phyloP scores from a whole-genome alignment of 2,329 filamentous ascomycete species.

The Rhytidhysteron rufulum region DNA sequence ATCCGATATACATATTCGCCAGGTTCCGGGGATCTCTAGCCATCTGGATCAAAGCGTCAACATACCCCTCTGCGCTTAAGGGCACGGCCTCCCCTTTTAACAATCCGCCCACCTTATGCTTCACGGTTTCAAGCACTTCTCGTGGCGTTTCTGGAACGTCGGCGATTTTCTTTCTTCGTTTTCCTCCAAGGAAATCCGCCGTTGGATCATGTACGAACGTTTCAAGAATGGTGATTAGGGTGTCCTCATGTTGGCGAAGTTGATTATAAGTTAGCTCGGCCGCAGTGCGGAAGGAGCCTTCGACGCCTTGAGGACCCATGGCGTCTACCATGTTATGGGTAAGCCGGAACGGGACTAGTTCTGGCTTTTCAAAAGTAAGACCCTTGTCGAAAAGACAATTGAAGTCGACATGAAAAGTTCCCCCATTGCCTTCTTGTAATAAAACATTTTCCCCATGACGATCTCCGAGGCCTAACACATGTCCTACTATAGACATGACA shows the following conservation, averaged over 20 bases:
- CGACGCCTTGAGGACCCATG: conserved; percentile 91
- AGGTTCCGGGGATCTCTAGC: conserved; percentile 77
- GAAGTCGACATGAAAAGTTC: conserved; percentile 97
- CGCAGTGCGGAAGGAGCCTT: conserved; percentile 84
- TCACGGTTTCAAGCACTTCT: conserved; percentile 85
- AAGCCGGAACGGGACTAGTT: conserved; percentile 90
- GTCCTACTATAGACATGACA: conserved; percentile 99
- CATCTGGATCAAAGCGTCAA: conserved; percentile 88
- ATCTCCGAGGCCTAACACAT: conserved; percentile 88
- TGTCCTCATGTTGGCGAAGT: conserved; percentile 88
- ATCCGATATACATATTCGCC: conserved; percentile 95
- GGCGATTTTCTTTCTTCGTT: conserved; percentile 51
- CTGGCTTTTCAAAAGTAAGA: conserved; percentile 88
- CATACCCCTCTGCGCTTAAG: conserved; percentile 91
- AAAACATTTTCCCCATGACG: conserved; percentile 96
- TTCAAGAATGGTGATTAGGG: conserved; percentile 94
- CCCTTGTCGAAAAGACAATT: conserved; percentile 99
- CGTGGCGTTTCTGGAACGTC: conserved; percentile 64
- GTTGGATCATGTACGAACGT: conserved; percentile 97
- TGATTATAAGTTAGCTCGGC: conserved; percentile 84
- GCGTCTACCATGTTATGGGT: conserved; percentile 99
- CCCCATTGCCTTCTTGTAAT: conserved; percentile 88
- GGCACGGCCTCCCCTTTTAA: conserved; percentile 86
- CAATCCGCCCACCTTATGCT: conserved; percentile 79
- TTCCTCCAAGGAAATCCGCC: conserved; percentile 81